These are phyloP conservation scores for Passiflora organensis DNA, from an alignment of 345 rosid genomes.

Conservation along the genomic window DNA sequence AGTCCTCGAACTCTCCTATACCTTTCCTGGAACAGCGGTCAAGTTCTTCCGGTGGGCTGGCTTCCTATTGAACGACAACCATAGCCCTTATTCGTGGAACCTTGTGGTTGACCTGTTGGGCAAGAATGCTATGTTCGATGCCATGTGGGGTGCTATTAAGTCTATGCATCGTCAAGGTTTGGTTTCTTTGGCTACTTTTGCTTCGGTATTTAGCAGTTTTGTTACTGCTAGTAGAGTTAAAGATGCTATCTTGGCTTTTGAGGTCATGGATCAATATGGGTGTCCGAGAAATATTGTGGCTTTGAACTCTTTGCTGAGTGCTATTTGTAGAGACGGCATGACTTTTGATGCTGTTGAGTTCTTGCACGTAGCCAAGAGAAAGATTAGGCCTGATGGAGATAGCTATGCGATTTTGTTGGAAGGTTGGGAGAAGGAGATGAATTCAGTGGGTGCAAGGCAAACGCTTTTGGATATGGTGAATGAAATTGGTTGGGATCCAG, in stretches of 20 bases:
- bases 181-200: slow-evolving; percentile 57
- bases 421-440: slow-evolving; percentile 58
- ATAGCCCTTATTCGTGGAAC: slow-evolving; percentile 65
- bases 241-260: slow-evolving; percentile 47
- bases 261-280: slow-evolving; percentile 53
- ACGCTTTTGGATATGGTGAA: slow-evolving; percentile 43
- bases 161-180: slow-evolving; percentile 42
- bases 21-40: slow-evolving; percentile 46
- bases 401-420: slow-evolving; percentile 51
- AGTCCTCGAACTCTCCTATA: slow-evolving; percentile 50
- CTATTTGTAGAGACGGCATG: slow-evolving; percentile 52
- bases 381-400: slow-evolving; percentile 44
- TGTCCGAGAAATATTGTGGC: slow-evolving; percentile 36
- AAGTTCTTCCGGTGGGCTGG: slow-evolving; percentile 70
- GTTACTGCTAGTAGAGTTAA: slow-evolving; percentile 29
- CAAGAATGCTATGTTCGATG: slow-evolving; percentile 49
- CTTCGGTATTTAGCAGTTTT: slow-evolving; percentile 58
- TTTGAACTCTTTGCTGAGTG: slow-evolving; percentile 57
- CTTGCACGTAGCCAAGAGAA: slow-evolving; percentile 28
- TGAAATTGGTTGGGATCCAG: slow-evolving; percentile 53
- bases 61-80: slow-evolving; percentile 35
- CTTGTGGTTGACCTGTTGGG: slow-evolving; percentile 61
- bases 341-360: slow-evolving; percentile 37
- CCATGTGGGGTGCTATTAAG: slow-evolving; percentile 66
- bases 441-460: slow-evolving; percentile 23